Evolutionary conservation across 2,329 filamentous ascomycete genomes (phyloP), one percentile per base, ranked within the genome.

Genomic region (Coniochaeta hoffmannii): DNA sequence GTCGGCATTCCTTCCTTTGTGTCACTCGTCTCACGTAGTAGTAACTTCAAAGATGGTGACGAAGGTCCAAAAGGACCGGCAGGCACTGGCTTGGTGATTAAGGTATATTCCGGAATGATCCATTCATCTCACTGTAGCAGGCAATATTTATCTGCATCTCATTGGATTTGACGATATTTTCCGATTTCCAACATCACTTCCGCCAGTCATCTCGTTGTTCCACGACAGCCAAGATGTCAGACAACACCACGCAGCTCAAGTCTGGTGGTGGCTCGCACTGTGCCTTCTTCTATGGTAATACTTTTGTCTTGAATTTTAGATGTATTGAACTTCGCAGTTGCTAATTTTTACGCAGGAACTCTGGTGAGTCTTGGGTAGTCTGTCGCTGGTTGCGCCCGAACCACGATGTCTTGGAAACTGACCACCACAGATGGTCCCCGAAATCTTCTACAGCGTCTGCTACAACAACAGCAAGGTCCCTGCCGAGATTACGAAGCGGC

Each of bases 401-500:
- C 28, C 56, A 9, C n/a, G 36, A 22, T 8, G 36, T 17, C 6
- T 17, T 30, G 1, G 28, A 34, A 32, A 34, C 49, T 51, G 14
- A 31, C 15, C 9, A 35, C 22, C 8, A 9, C 44, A 79, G 66
- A 97, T 97, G 91, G 88, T 87, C n/a, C 84, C 88, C 0, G 83
- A 88, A 65, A 86, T 97, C 64, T 90, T 97, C 63, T 87, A 88
- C 73, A 87, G 88, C 32, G 91, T 96, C 44, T 89, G 89, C 70
- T 89, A 92, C 71, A 82, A 85, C 61, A 71, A 73, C 9, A 69
- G 73, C 15, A 63, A 68, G 5, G 76, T 78, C 59, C 65, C 81
- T 65, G 34, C 79, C 69, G 65, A 76, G 69, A 68, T 80, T 35
- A 65, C 72, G 55, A 68, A 81, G 50, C 74, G 93, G 34, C 82